A percentile compares a stretch with the other conserved stretches of the same genome.
phyloP scores from a whole-genome alignment of 1,284 basidiomycete genomes.

The Coniferiporia weirii region DNA sequence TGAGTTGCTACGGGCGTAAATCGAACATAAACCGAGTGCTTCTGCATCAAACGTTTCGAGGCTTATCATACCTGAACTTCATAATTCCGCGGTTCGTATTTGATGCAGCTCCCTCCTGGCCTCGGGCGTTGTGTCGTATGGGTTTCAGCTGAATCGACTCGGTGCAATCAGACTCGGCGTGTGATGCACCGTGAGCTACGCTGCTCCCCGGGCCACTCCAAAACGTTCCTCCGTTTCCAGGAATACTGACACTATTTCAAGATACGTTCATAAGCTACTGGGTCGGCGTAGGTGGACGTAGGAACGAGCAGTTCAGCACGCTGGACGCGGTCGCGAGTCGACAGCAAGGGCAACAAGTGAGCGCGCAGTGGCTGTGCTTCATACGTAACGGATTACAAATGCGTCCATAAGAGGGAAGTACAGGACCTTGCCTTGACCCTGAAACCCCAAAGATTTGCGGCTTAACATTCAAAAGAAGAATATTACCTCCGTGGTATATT shows the following conservation, averaged over 20 bases:
- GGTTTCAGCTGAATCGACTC: conserved; percentile 15
- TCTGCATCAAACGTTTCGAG: neutral
- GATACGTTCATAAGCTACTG: neutral
- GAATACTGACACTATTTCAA: neutral
- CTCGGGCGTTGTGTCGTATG: neutral
- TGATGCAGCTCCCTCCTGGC: neutral
- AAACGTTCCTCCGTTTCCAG: neutral
- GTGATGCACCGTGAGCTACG: neutral
- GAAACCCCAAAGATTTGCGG: too few species aligned
- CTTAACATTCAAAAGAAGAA: too few species aligned
- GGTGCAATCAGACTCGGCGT: neutral
- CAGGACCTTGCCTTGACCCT: too few species aligned
- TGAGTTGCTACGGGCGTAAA: conserved; percentile 42
- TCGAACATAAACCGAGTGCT: neutral
- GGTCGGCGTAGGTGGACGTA: neutral
- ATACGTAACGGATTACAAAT: too few species aligned
- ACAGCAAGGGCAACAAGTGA: neutral
- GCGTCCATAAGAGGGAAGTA: too few species aligned
- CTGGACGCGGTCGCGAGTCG: neutral
- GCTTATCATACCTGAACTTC: conserved; percentile 16
- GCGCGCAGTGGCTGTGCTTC: too few species aligned
- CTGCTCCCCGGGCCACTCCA: conserved; percentile 2
- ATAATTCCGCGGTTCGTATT: conserved; percentile 1
- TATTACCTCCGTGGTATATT: too few species aligned
- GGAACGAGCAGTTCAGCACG: neutral